Conservation (phyloP, 208 protist genomes). For the Phytomonas sp. region DNA sequence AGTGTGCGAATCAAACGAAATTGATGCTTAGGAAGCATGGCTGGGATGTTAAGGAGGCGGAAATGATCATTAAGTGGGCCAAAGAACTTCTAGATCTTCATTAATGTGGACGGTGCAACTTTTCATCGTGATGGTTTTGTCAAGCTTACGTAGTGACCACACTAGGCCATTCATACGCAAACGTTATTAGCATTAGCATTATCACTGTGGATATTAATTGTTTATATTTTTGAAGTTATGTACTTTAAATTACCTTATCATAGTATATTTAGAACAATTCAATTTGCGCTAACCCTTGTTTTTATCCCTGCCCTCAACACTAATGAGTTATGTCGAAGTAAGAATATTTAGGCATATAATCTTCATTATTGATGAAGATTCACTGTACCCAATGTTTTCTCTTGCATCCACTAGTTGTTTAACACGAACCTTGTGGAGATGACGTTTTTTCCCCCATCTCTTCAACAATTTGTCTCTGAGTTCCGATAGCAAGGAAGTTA, state of each 20-base stretch:
- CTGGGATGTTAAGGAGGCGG: conserved; percentile 72
- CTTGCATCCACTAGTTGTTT: too few species aligned
- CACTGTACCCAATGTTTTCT: too few species aligned
- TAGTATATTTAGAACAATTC: too few species aligned
- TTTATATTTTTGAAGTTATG: not conserved
- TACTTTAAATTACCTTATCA: not conserved
- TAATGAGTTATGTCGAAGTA: too few species aligned
- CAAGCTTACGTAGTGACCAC: not conserved
- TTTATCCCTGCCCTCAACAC: too few species aligned
- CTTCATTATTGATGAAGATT: too few species aligned
- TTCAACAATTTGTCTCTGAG: too few species aligned
- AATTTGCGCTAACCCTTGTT: too few species aligned
- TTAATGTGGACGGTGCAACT: not conserved
- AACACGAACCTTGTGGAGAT: too few species aligned
- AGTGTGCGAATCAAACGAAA: conserved; percentile 67
- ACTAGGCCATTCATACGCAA: not conserved
- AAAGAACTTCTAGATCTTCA: conserved; percentile 40
- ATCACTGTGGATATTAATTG: not conserved
- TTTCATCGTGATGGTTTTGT: not conserved
- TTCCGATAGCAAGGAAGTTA: too few species aligned
- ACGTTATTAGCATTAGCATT: not conserved
- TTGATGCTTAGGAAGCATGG: conserved; percentile 54
- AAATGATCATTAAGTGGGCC: conserved; percentile 59
- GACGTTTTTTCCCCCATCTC: too few species aligned
- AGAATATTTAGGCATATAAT: too few species aligned